Evolutionary conservation across 2,329 filamentous ascomycete genomes (phyloP).

Genomic region (Aspergillus unguis): DNA sequence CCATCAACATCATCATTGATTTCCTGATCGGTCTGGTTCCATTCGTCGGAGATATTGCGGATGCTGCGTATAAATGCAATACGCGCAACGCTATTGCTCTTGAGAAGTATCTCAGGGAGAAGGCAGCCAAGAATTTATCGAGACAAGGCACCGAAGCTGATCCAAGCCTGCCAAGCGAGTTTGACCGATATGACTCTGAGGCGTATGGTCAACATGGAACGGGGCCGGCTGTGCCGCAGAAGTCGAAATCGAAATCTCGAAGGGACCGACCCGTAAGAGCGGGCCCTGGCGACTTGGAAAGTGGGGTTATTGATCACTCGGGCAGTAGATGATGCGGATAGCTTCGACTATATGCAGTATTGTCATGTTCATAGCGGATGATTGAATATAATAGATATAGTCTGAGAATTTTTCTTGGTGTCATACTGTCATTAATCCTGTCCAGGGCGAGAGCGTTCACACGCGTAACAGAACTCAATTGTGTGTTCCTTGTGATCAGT

Average conservation of each 20-base stretch:
- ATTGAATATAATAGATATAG: not conserved
- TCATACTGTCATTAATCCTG: slow-evolving; percentile 16
- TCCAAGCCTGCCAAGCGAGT: slow-evolving; percentile 39
- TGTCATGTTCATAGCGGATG: too few species aligned
- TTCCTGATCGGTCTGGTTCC: slow-evolving; percentile 51
- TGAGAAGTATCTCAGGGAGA: slow-evolving; percentile 43
- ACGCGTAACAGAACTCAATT: slow-evolving; percentile 43
- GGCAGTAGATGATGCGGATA: slow-evolving; percentile 12
- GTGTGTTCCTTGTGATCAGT: slow-evolving; percentile 52
- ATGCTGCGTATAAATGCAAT: slow-evolving; percentile 49
- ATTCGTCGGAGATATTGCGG: slow-evolving; percentile 48
- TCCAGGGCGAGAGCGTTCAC: slow-evolving; percentile 39
- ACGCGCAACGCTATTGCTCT: slow-evolving; percentile 46
- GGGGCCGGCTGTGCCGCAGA: slow-evolving; percentile 23
- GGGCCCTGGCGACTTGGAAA: slow-evolving; percentile 29
- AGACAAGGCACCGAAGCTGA: slow-evolving; percentile 28
- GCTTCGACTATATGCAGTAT: not conserved
- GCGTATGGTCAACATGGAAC: slow-evolving; percentile 17
- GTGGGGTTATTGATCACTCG: slow-evolving; percentile 23
- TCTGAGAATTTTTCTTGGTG: not conserved
- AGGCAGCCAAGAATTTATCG: slow-evolving; percentile 34
- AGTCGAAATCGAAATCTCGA: slow-evolving; percentile 23
- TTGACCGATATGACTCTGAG: slow-evolving; percentile 33
- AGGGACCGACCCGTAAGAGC: slow-evolving; percentile 30
- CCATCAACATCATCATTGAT: slow-evolving; percentile 66